A percentile compares a stretch with the other conserved stretches of the same genome.
Evolutionary conservation across 2,329 filamentous ascomycete genomes (phyloP).

Genomic region (Mycosphaerella sp.): DNA sequence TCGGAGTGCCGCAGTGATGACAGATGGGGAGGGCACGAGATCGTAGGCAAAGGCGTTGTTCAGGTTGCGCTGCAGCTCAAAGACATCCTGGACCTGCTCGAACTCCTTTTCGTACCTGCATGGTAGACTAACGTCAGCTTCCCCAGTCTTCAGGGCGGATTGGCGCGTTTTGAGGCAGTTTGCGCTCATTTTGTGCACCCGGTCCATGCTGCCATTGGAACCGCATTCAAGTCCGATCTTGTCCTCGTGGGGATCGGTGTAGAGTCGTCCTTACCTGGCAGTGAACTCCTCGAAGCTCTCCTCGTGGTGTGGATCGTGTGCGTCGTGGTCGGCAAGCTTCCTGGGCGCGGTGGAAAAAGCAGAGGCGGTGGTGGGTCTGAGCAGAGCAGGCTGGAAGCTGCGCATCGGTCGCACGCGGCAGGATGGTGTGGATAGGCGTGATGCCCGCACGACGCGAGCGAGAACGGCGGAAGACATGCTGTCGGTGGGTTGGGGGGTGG

Average conservation of each 20-base stretch:
- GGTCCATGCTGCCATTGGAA: constrained; percentile 16
- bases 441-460: constrained; percentile 25
- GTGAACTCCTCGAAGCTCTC: constrained; percentile 99
- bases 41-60: constrained; percentile 99
- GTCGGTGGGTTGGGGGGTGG: constrained; percentile 17
- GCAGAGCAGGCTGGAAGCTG: constrained; percentile 24
- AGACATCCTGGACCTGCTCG: constrained; percentile 93
- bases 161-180: constrained; percentile 23
- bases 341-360: constrained; percentile 50
- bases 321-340: constrained; percentile 32
- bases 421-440: constrained; percentile 22
- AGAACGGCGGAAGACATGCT: constrained; percentile 29
- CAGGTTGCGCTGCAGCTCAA: constrained; percentile 94
- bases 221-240: neutral
- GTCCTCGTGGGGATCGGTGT: neutral
- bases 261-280: constrained; percentile 63
- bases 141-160: neutral
- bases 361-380: constrained; percentile 25
- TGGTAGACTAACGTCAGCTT: constrained; percentile 21
- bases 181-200: constrained; percentile 22
- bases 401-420: constrained; percentile 21
- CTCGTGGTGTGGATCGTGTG: constrained; percentile 63
- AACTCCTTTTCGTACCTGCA: constrained; percentile 99
- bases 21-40: constrained; percentile 89
- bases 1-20: constrained; percentile 84